Percentiles rank a stretch among this genome's conserved stretches.
These are phyloP conservation scores for Pochonia chlamydosporia DNA, from an alignment of 2,329 filamentous ascomycete genomes.

Conservation along the genomic window DNA sequence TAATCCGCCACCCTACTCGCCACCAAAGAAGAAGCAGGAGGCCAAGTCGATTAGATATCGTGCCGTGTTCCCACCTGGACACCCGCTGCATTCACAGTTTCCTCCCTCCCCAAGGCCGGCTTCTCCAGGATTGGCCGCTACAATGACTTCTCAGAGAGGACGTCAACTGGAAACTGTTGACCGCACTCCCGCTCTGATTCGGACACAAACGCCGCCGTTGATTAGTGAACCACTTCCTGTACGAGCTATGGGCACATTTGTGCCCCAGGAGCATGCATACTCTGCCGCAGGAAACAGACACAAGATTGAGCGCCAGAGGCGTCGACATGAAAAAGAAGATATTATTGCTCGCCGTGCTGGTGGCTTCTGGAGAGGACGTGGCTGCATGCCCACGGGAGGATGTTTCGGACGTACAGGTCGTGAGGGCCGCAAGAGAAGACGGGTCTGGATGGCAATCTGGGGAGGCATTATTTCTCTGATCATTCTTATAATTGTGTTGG, in stretches of 20 bases:
- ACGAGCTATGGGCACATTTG: slow-evolving; percentile 38
- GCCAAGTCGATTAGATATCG: slow-evolving; percentile 41
- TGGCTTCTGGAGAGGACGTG: slow-evolving; percentile 60
- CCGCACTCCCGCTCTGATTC: slow-evolving; percentile 35
- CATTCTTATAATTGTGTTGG: slow-evolving; percentile 51
- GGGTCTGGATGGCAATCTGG: slow-evolving; percentile 51
- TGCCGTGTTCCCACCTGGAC: slow-evolving; percentile 52
- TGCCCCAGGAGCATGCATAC: slow-evolving; percentile 38
- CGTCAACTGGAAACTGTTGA: slow-evolving; percentile 57
- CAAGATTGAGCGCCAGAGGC: slow-evolving; percentile 45
- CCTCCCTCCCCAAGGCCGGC: slow-evolving; percentile 55
- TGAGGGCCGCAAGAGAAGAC: slow-evolving; percentile 57
- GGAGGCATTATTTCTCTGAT: slow-evolving; percentile 48
- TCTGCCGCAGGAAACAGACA: slow-evolving; percentile 34
- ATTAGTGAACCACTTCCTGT: slow-evolving; percentile 30
- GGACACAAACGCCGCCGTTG: slow-evolving; percentile 13
- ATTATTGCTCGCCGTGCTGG: slow-evolving; percentile 49
- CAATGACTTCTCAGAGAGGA: slow-evolving; percentile 57
- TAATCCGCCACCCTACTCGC: slow-evolving; percentile 52
- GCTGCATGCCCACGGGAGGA: slow-evolving; percentile 55
- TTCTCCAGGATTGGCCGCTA: slow-evolving; percentile 56
- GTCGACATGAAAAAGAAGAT: slow-evolving; percentile 62
- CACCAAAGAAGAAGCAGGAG: slow-evolving; percentile 34
- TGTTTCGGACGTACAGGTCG: slow-evolving; percentile 59
- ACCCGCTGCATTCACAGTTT: slow-evolving; percentile 39